phyloP scores from a whole-genome alignment of 768 basidiomycete genomes.

The Lactarius vividus region DNA sequence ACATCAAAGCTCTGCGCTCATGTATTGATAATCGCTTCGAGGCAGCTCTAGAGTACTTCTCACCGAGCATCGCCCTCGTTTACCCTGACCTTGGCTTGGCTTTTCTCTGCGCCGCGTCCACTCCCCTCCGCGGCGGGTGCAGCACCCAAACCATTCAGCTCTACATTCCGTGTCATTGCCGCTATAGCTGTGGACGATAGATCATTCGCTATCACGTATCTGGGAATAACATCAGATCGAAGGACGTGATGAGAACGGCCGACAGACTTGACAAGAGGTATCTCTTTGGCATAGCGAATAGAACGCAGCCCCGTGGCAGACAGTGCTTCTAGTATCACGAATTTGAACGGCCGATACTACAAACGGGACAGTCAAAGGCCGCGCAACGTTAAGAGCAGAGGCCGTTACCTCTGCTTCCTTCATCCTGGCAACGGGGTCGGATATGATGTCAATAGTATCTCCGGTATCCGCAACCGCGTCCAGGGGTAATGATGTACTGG shows the following conservation, averaged over 20 bases:
- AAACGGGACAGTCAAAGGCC: slow-evolving; percentile 2
- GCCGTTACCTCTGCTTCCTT: slow-evolving; percentile 22
- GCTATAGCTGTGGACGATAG: slow-evolving; percentile 76
- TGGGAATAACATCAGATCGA: neutral
- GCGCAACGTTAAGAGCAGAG: neutral
- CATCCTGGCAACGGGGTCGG: neutral
- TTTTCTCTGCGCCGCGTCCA: slow-evolving; percentile 14
- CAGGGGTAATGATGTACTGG: slow-evolving; percentile 15
- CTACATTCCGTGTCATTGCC: slow-evolving; percentile 84
- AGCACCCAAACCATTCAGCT: slow-evolving; percentile 68
- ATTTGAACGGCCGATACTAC: slow-evolving; percentile 58
- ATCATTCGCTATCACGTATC: slow-evolving; percentile 94
- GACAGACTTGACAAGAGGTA: slow-evolving; percentile 80
- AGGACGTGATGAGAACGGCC: neutral
- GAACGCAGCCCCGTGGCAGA: slow-evolving; percentile 95
- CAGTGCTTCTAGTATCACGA: slow-evolving; percentile 86
- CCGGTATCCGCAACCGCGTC: neutral
- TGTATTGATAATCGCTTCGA: neutral
- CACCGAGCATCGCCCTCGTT: slow-evolving; percentile 96
- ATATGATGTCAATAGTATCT: neutral
- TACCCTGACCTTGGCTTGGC: slow-evolving; percentile 61
- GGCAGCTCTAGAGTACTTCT: slow-evolving; percentile 26
- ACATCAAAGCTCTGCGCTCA: slow-evolving; percentile 74
- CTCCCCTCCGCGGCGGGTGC: slow-evolving; percentile 26
- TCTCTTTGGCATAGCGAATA: slow-evolving; percentile 97